These are phyloP conservation scores for Neophaeococcomyces aloes DNA, from an alignment of 2,329 filamentous ascomycete species.

Conservation along the genomic window DNA sequence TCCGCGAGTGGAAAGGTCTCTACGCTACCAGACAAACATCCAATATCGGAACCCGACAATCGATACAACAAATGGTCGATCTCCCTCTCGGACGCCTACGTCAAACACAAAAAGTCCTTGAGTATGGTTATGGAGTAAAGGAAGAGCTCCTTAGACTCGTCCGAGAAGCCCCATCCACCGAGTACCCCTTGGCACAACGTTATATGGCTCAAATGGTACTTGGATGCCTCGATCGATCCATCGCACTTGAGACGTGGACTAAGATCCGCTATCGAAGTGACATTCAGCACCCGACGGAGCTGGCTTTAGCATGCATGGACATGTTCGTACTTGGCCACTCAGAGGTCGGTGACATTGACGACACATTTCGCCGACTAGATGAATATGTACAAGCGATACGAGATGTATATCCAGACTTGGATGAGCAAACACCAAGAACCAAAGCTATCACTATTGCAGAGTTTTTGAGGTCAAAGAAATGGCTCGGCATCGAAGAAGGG, in stretches of 20 bases:
- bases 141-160: constrained; percentile 65
- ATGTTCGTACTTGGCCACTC: constrained; percentile 72
- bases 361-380: constrained; percentile 58
- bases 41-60: constrained; percentile 41
- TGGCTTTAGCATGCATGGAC: constrained; percentile 72
- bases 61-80: constrained; percentile 60
- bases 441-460: constrained; percentile 58
- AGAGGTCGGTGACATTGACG: constrained; percentile 56
- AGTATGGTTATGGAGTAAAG: constrained; percentile 75
- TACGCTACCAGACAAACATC: constrained; percentile 48
- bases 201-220: constrained; percentile 67
- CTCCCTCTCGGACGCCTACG: constrained; percentile 59
- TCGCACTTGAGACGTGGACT: constrained; percentile 69
- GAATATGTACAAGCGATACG: constrained; percentile 49
- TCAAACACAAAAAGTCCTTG: constrained; percentile 60
- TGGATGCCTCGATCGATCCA: constrained; percentile 67
- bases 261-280: constrained; percentile 38
- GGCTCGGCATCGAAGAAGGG: constrained; percentile 61
- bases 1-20: constrained; percentile 55
- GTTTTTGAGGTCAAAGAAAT: constrained; percentile 58
- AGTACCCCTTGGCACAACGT: constrained; percentile 67
- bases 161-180: constrained; percentile 45
- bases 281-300: constrained; percentile 38
- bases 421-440: constrained; percentile 49
- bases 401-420: constrained; percentile 42